These are phyloP conservation scores for Scolecobasidium constrictum DNA, from an alignment of 2,329 filamentous ascomycete genomes.

Conservation along the genomic window DNA sequence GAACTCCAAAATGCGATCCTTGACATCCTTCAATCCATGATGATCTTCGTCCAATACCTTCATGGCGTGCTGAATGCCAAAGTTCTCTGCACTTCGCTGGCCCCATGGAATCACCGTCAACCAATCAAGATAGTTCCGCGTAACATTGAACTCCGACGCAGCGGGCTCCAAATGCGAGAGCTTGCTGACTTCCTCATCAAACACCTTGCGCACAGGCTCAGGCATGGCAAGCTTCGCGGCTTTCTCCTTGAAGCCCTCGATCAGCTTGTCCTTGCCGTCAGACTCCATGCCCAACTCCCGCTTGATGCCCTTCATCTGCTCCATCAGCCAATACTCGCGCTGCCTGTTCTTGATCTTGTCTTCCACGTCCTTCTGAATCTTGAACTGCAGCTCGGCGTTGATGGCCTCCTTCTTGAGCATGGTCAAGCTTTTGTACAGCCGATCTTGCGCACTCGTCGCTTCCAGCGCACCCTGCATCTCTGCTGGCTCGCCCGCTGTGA, in stretches of 20 bases:
- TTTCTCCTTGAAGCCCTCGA: slow-evolving; percentile 96
- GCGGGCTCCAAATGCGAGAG: slow-evolving; percentile 89
- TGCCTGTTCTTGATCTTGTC: slow-evolving; percentile 95
- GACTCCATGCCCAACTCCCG: slow-evolving; percentile 93
- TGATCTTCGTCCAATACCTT: slow-evolving; percentile 91
- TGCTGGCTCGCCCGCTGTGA: slow-evolving; percentile 83
- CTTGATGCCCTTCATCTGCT: slow-evolving; percentile 98
- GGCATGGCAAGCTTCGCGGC: slow-evolving; percentile 91
- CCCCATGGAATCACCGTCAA: slow-evolving; percentile 98
- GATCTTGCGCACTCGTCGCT: slow-evolving; percentile 81
- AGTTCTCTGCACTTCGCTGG: slow-evolving; percentile 89
- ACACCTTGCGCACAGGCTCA: slow-evolving; percentile 90
- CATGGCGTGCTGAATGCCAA: slow-evolving; percentile 84
- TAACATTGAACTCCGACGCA: slow-evolving; percentile 97
- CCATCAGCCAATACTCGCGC: slow-evolving; percentile 96
- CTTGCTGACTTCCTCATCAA: slow-evolving; percentile 97
- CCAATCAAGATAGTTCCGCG: slow-evolving; percentile 97
- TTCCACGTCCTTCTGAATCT: slow-evolving; percentile 96
- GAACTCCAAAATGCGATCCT: slow-evolving; percentile 95
- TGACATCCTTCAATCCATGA: slow-evolving; percentile 93
- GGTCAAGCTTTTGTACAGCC: slow-evolving; percentile 81
- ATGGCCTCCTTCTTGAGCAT: slow-evolving; percentile 97
- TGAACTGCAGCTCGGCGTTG: slow-evolving; percentile 93
- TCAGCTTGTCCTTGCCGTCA: slow-evolving; percentile 94
- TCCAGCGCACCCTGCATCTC: slow-evolving; percentile 89